phyloP scores from a whole-genome alignment of 2,329 filamentous ascomycete species.

The Tolypocladium tundrense region DNA sequence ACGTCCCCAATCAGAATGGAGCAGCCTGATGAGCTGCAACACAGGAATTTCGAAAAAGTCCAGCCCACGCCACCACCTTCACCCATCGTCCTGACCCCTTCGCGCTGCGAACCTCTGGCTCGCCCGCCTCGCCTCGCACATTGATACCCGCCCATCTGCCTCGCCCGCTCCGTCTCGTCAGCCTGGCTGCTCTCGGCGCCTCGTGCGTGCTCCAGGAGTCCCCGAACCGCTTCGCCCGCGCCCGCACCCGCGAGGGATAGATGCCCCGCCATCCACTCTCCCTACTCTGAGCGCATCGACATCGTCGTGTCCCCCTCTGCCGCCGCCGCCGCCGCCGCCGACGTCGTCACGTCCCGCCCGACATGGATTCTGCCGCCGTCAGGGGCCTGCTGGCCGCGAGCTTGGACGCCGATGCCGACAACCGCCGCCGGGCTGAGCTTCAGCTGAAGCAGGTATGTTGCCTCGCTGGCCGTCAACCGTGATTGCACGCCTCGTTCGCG shows the following conservation, averaged over 20 bases:
- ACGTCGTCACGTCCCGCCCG: slow-evolving; percentile 1
- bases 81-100: background rate
- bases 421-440: slow-evolving; percentile 65
- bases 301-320: background rate
- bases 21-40: background rate
- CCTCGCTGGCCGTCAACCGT: background rate
- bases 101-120: background rate
- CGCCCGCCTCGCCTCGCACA: background rate
- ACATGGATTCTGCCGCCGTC: slow-evolving; percentile 66
- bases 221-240: background rate
- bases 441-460: slow-evolving; percentile 68
- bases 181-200: background rate
- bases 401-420: slow-evolving; percentile 63
- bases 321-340: background rate
- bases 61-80: background rate
- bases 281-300: slow-evolving; percentile 3
- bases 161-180: background rate
- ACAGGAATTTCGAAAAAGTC: slow-evolving; percentile 2
- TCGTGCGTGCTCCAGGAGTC: background rate
- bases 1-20: background rate
- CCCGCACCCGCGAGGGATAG: background rate
- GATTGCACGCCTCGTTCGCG: background rate
- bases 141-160: background rate
- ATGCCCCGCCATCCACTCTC: slow-evolving; percentile 4
- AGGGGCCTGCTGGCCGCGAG: slow-evolving; percentile 69